Evolutionary conservation across 441 rosid species (phyloP), one percentile per base, ranked within the genome.

Genomic region (Adansonia gregorii): DNA sequence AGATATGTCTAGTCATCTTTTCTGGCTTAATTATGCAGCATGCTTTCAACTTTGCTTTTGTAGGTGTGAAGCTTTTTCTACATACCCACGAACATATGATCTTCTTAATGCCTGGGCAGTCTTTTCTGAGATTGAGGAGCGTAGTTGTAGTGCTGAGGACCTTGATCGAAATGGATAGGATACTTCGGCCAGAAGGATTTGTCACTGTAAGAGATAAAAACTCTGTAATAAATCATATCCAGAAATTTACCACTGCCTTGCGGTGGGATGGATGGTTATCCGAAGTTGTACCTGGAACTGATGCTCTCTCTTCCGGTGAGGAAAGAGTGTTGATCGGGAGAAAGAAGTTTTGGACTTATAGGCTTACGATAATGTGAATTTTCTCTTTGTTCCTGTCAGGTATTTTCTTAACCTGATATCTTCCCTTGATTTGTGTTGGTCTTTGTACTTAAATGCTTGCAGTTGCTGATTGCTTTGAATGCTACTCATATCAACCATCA

Each of bases 41-140:
- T 43, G 54, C 27, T 9, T 17, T 19, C 52, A 74, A 9, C 20
- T 67, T 43, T 79, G 22, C 8, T 78, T 70, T 72, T 39, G 64
- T 78, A 95, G 99, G 98, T 93, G 98, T 69, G 99, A 94, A 83
- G 89, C 99, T 78, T 94, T 94, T 77, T 91, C 94, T 14, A 92
- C 99, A 10, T 95, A 94, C 81, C 98, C 99, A 24, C 89, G 97
- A 5, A 94, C 97, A 20, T 94, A 85, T 70, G 98, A 95, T 88
- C 94, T 94, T 81, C 94, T 95, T 80, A 98, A 95, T 80, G 97
- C 97, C 63, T 95, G 95, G 98, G 80, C 78, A 72, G 86, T 92
- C 17, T 83, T 95, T 84, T 77, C 94, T 1, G 95, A 95, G 80
- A 86, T 89, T n/a, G 86, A 86, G 81, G 72, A 79, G 69, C 88